Evolutionary conservation across 805 yeast species (phyloP).

Genomic region (Yamadazyma insecticola): DNA sequence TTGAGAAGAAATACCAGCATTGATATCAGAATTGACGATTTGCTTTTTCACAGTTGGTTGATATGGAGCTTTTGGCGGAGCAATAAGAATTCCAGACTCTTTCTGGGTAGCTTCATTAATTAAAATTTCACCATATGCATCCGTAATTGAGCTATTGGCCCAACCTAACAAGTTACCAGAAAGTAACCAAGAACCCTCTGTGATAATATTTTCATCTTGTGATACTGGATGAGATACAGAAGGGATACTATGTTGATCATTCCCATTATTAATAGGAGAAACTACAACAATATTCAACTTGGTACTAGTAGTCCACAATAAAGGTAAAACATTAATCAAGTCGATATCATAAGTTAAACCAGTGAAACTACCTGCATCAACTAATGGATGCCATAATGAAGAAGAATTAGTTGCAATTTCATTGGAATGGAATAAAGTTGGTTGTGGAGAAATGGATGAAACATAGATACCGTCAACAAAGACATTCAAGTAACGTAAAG

Average conservation of each 20-base stretch:
- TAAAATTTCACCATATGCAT: conserved; percentile 15
- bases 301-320: conserved; percentile 20
- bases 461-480: conserved; percentile 17
- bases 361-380: conserved; percentile 20
- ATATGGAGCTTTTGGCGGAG: conserved; percentile 19
- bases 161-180: conserved; percentile 24
- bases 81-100: conserved; percentile 18
- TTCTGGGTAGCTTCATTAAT: conserved; percentile 11
- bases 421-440: conserved; percentile 23
- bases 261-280: conserved; percentile 16
- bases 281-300: conserved; percentile 19
- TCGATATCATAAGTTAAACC: conserved; percentile 24
- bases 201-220: conserved; percentile 9
- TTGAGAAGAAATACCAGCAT: conserved; percentile 12
- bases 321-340: conserved; percentile 21
- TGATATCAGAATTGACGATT: conserved; percentile 14
- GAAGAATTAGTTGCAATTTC: conserved; percentile 13
- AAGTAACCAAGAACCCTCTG: conserved; percentile 18
- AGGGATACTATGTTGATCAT: conserved; percentile 12
- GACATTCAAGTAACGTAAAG: conserved; percentile 22
- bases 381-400: conserved; percentile 20
- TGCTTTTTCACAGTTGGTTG: conserved; percentile 15
- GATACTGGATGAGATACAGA: conserved; percentile 15
- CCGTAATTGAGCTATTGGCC: conserved; percentile 13
- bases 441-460: conserved; percentile 22